A percentile compares a stretch with the other conserved stretches of the same genome.
These are phyloP conservation scores for Didymella lethalis DNA, from an alignment of 2,329 filamentous ascomycete species.

Conservation along the genomic window DNA sequence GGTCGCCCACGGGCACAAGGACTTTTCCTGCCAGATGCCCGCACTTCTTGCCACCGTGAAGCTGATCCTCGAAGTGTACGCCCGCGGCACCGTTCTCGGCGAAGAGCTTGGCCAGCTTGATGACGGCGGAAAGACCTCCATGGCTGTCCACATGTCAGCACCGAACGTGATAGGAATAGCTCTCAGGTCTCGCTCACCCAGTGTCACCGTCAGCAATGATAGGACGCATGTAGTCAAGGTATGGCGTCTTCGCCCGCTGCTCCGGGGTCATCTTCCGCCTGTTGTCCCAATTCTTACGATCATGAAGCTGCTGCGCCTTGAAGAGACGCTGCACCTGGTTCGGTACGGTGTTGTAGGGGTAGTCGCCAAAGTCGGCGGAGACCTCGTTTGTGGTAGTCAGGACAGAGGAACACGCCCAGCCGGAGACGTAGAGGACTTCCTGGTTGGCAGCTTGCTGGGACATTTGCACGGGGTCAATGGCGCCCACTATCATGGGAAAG, in stretches of 20 bases:
- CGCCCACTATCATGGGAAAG: conserved; percentile 72
- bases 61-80: conserved; percentile 97
- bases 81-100: conserved; percentile 96
- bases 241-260: conserved; percentile 77
- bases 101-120: conserved; percentile 97
- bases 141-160: conserved; percentile 63
- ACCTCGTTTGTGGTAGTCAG: conserved; percentile 96
- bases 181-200: conserved; percentile 56
- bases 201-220: conserved; percentile 98
- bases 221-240: conserved; percentile 89
- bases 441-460: conserved; percentile 96
- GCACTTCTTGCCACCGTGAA: conserved; percentile 98
- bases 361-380: conserved; percentile 96
- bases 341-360: conserved; percentile 98
- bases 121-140: conserved; percentile 87
- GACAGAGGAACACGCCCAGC: conserved; percentile 95
- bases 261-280: conserved; percentile 79
- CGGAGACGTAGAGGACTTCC: conserved; percentile 93
- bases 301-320: conserved; percentile 96
- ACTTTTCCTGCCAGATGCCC: conserved; percentile 97
- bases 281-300: conserved; percentile 91
- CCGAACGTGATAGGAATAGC: accelerated
- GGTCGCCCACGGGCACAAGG: conserved; percentile 89
- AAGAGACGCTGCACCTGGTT: conserved; percentile 96
- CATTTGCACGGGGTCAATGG: conserved; percentile 99